phyloP scores from a whole-genome alignment of 1,284 basidiomycete species.

The Rhodotorula sp. region DNA sequence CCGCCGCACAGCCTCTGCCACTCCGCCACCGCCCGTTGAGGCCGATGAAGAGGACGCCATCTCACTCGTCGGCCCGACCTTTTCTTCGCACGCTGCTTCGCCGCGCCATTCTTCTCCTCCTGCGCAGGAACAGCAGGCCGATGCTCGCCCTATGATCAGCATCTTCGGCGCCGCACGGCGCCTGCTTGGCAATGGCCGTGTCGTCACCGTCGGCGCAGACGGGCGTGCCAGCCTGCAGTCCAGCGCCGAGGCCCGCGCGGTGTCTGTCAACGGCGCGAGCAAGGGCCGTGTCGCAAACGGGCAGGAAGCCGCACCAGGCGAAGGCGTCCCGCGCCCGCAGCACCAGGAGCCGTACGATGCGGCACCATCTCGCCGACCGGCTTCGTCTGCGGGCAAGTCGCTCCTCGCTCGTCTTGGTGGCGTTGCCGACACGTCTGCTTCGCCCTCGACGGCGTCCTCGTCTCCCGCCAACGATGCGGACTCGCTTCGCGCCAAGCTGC shows the following conservation, averaged over 20 bases:
- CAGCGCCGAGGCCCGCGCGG: background rate
- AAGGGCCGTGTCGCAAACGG: background rate
- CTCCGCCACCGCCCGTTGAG: slow-evolving; percentile 1
- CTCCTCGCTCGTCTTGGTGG: slow-evolving; percentile 9
- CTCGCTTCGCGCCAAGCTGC: slow-evolving; percentile 18
- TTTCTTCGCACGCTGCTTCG: background rate
- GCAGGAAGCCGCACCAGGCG: background rate
- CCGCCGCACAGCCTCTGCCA: slow-evolving; percentile 1
- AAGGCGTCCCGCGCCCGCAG: background rate
- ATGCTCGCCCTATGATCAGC: slow-evolving; percentile 5
- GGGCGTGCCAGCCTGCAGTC: slow-evolving; percentile 4
- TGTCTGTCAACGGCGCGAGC: background rate
- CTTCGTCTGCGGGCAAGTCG: background rate
- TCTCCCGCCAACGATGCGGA: background rate
- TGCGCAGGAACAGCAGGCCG: background rate
- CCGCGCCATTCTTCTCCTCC: slow-evolving; percentile 1
- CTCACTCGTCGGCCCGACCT: slow-evolving; percentile 16
- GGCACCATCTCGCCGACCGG: background rate
- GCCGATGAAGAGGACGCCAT: slow-evolving; percentile 15
- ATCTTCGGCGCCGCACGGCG: slow-evolving; percentile 35
- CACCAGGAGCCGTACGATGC: slow-evolving; percentile 21
- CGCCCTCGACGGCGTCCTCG: background rate
- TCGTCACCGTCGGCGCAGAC: slow-evolving; percentile 16
- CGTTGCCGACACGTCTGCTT: background rate
- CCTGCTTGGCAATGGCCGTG: slow-evolving; percentile 21